Percentiles rank a stretch among this genome's conserved stretches.
Conservation (phyloP, 2,329 filamentous ascomycete genomes). For the Alternaria arbusti region DNA sequence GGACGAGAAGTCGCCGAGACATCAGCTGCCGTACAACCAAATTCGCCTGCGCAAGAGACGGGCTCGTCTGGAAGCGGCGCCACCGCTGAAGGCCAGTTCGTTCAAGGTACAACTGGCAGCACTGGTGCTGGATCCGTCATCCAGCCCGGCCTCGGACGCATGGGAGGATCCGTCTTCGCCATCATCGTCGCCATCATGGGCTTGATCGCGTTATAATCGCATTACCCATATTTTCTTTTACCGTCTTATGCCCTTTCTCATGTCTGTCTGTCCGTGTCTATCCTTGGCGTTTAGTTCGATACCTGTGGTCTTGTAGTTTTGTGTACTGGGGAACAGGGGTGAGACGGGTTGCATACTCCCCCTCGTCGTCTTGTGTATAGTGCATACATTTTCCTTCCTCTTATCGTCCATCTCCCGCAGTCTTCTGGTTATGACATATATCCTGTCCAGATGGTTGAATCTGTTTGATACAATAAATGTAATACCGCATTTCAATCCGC, state of each 20-base stretch:
- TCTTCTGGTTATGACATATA: neutral
- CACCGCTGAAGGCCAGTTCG: conserved; percentile 20
- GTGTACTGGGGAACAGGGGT: neutral
- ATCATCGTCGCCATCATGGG: conserved; percentile 43
- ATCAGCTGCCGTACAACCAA: conserved; percentile 3
- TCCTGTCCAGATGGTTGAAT: neutral
- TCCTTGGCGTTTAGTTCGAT: neutral
- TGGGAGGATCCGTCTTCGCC: conserved; percentile 43
- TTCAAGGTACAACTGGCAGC: conserved; percentile 24
- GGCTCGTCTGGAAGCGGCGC: neutral
- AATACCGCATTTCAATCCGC: neutral
- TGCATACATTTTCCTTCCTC: neutral
- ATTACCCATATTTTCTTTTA: neutral
- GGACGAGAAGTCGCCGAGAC: conserved; percentile 47
- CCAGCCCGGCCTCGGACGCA: conserved; percentile 32
- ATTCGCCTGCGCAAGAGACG: conserved; percentile 1
- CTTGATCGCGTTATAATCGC: conserved; percentile 36
- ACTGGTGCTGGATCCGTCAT: conserved; percentile 24
- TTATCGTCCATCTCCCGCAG: neutral
- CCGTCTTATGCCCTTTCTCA: neutral
- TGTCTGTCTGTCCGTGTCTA: neutral
- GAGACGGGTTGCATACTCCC: neutral
- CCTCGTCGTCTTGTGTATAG: neutral
- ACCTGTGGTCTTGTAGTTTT: neutral
- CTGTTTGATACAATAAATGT: neutral